phyloP scores from a whole-genome alignment of 495 filamentous ascomycete genomes.

The Cairneyella variabilis region DNA sequence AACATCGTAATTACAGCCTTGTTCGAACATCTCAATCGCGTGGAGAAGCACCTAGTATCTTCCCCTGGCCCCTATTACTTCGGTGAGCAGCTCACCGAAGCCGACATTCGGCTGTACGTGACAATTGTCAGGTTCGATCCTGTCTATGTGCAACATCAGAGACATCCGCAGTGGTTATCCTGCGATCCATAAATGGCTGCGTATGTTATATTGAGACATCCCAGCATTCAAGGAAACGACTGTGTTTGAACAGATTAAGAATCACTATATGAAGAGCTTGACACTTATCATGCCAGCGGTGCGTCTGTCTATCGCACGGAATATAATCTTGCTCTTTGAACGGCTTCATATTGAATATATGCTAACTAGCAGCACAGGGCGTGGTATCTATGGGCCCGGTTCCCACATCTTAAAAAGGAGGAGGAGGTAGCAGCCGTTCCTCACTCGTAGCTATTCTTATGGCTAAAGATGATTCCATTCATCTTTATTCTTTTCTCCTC shows the following conservation, averaged over 20 bases:
- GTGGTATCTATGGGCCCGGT: too few species aligned
- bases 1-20: slow-evolving; percentile 53
- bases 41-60: slow-evolving; percentile 42
- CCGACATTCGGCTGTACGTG: slow-evolving; percentile 61
- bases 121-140: slow-evolving; percentile 65
- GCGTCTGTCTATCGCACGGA: too few species aligned
- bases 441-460: too few species aligned
- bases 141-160: slow-evolving; percentile 65
- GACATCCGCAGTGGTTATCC: slow-evolving; percentile 72
- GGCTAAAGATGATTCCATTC: too few species aligned
- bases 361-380: too few species aligned
- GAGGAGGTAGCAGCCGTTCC: too few species aligned
- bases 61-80: slow-evolving; percentile 57
- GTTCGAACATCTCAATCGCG: slow-evolving; percentile 60
- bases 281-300: background rate
- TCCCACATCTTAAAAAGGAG: too few species aligned
- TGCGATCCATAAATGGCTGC: slow-evolving; percentile 62
- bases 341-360: too few species aligned
- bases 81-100: slow-evolving; percentile 61
- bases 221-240: slow-evolving; percentile 68
- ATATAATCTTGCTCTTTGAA: too few species aligned
- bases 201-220: slow-evolving; percentile 66
- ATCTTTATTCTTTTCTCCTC: too few species aligned
- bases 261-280: slow-evolving; percentile 25
- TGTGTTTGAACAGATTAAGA: slow-evolving; percentile 60